Base-by-base conservation (phyloP, 495 filamentous ascomycete species). In the Sporormia fimetaria region DNA sequence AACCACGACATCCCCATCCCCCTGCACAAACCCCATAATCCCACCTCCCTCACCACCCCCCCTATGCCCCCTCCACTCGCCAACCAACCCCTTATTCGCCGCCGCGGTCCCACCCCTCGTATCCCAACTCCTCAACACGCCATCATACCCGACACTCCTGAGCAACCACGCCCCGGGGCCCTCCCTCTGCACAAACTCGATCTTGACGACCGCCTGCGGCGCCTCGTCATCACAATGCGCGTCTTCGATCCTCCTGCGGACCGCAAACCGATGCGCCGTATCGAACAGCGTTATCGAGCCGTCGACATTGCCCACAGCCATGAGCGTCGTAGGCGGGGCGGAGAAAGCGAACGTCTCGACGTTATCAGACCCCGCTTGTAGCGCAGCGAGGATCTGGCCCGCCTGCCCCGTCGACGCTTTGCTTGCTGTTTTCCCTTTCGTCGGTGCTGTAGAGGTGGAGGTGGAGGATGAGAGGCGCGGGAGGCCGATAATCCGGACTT, bases 301-400 rank as follows among this genome's bases (percentile, higher is more conserved):
- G 60, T 99, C 92, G 3, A 95, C 88, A 40, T 78, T 83, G 0
- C 86, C 87, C 0, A 86, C 78, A 2, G 90, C 92, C 10, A 99
- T 72, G 4, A 95, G 69, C 9, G 76, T 80, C 12, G 85, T 61
- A 0, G 79, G 78, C 6, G 78, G 73, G 12, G 76, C 69, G 0
- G 82, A 78, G 68, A 99, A 95, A 11, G 79, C 74, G 0, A 99
- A 67, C 0, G 83, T 83, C 63, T 96, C 92, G 41, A 94, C 73
- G 11, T 76, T 74, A 42, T 96, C 90, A 1, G 66, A 61, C 49
- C 94, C 87, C 2, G 74, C 69, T 54, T 78, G 70, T 8, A 84
- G 67, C 14, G 66, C 66, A 7, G 78, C 78, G 20, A 98, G 72
- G 45, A 96, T 85, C 25, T 80, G 73, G 3, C 90, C 90, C 0